Conservation (phyloP, 2,329 filamentous ascomycete genomes). For the Davidsoniella australis region DNA sequence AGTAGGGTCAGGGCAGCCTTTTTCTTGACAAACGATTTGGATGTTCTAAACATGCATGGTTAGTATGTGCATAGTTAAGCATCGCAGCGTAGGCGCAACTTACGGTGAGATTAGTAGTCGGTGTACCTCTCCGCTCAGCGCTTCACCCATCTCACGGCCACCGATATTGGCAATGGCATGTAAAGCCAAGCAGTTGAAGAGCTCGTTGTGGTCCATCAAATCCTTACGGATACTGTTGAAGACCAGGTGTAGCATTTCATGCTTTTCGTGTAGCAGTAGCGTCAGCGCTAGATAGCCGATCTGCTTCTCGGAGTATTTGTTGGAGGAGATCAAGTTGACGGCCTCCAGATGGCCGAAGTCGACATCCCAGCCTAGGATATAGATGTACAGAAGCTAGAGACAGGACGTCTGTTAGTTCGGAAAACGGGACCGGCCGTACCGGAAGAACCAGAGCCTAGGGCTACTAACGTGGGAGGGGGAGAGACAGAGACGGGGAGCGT, state of each 20-base stretch:
- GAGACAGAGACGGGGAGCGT: too few relatives aligned
- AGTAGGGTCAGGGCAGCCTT: conserved; percentile 90
- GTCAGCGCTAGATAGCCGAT: conserved; percentile 97
- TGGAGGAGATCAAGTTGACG: conserved; percentile 90
- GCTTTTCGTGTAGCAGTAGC: conserved; percentile 88
- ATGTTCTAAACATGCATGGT: conserved; percentile 27
- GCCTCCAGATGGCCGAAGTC: conserved; percentile 98
- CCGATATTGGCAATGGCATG: conserved; percentile 98
- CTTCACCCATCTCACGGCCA: conserved; percentile 91
- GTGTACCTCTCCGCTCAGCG: conserved; percentile 80
- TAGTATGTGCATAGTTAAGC: background rate
- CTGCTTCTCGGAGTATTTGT: conserved; percentile 97
- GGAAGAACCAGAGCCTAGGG: conserved; percentile 24
- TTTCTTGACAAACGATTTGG: conserved; percentile 97
- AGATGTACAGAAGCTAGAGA: conserved; percentile 70
- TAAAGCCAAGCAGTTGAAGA: conserved; percentile 90
- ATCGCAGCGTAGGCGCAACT: conserved; percentile 21
- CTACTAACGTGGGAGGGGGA: too few relatives aligned
- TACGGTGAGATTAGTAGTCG: conserved; percentile 86
- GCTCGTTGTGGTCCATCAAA: conserved; percentile 80
- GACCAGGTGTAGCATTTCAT: conserved; percentile 87
- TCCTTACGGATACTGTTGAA: conserved; percentile 99
- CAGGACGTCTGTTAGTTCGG: conserved; percentile 16
- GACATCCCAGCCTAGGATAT: conserved; percentile 97
- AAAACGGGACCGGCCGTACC: conserved; percentile 8